Evolutionary conservation across 768 basidiomycete genomes (phyloP), one percentile per base, ranked within the genome.

Genomic region (Mycena vulgaris): DNA sequence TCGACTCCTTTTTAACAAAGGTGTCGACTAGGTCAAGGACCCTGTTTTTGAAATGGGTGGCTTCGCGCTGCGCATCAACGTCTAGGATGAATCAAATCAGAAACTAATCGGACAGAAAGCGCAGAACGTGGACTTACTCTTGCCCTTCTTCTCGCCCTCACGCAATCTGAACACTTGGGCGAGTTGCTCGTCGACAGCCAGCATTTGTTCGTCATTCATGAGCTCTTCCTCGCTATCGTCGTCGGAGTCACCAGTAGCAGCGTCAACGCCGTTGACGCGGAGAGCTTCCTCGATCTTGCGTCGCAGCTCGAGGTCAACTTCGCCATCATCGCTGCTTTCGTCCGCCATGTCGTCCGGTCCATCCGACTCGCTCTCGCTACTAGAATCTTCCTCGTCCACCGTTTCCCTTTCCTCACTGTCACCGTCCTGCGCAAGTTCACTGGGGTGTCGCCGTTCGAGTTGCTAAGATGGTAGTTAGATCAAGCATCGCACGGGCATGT

Each of bases 181-280:
- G 9, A 99, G 89, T 77, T 97, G 93, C 56, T 94, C 93, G 77
- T 99, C 97, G 30, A 99, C 89, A 37, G 93, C 93, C 87, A 99
- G 91, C 97, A 99, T 99, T 82, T 98, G 95, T 28, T 99, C 97
- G 77, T 99, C 97, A 77, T 98, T 94, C 92, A 97, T 92, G 31
- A 92, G 82, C 55, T 93, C 93, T 69, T 91, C 90, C 17, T 90
- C 90, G 45, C 87, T 80, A 30, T 80, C 78, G n/a, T 74, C 76
- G 6, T 80, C 83, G 5, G 84, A 86, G 40, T 85, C 89, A 25
- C 89, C 89, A 10, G 88, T 85, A 2, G 84, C 88, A 23, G 87
- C 87, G 40, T 87, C 86, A 39, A 90, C 81, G 9, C 89, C 90
- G 72, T 89, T 90, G 16, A 86, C 86, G 23, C 86, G 86, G 5